Percentiles rank a stretch among this genome's conserved stretches.
Conservation (phyloP, 768 basidiomycete species). For the Kondoa malvinella region DNA sequence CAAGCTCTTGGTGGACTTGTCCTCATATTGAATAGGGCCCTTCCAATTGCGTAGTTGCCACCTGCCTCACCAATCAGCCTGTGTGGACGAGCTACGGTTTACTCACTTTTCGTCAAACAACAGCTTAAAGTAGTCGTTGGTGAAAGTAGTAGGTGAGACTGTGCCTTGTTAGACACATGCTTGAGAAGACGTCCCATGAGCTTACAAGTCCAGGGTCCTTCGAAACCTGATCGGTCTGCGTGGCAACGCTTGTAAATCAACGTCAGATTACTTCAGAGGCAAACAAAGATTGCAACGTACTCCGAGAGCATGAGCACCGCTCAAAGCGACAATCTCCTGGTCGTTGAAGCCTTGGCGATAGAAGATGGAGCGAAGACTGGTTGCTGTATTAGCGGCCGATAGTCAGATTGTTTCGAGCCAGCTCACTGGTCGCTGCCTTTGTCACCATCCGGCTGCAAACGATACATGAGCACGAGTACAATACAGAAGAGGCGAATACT, state of each 20-base stretch:
- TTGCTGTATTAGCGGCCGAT: background rate
- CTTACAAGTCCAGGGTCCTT: constrained; percentile 35
- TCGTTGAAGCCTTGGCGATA: constrained; percentile 93
- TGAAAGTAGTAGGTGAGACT: constrained; percentile 29
- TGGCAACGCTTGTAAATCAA: constrained; percentile 39
- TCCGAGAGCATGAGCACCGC: constrained; percentile 86
- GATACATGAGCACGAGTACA: background rate
- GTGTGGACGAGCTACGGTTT: background rate
- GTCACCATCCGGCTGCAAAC: constrained; percentile 45
- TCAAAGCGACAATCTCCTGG: constrained; percentile 66
- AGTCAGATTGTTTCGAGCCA: background rate
- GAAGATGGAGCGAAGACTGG: constrained; percentile 41
- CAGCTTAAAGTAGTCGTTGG: constrained; percentile 72
- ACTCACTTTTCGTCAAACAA: constrained; percentile 48
- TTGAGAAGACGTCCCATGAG: too few relatives aligned
- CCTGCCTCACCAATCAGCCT: constrained; percentile 34
- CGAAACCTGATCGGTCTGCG: constrained; percentile 61
- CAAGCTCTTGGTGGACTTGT: constrained; percentile 66
- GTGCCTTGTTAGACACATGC: too few relatives aligned
- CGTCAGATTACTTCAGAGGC: background rate
- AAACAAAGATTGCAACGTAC: constrained; percentile 26
- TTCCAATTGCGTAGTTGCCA: constrained; percentile 53
- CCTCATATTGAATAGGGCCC: constrained; percentile 82
- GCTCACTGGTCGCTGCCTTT: constrained; percentile 56
- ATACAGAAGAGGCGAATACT: constrained; percentile 13